Base-by-base conservation (phyloP, 768 basidiomycete genomes). In the Candolleomyces eurysporus region DNA sequence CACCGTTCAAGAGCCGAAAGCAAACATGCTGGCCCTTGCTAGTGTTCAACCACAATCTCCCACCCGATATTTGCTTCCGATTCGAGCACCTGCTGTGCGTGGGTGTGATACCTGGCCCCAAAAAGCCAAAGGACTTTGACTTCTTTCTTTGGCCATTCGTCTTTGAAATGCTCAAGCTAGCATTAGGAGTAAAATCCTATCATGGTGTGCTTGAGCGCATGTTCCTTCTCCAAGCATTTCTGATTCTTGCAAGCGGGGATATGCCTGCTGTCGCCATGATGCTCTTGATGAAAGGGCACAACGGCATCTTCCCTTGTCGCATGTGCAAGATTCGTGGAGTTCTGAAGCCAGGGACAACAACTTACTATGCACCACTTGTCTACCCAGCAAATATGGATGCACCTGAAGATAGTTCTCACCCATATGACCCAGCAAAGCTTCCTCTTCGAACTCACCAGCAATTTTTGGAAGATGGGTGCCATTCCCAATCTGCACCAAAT, bases 21-120 rank as follows among this genome's bases (percentile, higher is more conserved):
- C 60, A 67, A 3, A 78, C 78, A 0, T 71, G 72, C 10, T 83
- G 78, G 69, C 82, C 80, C 0, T 62, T 84, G 6, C 61, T 84
- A 17, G 11, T 78, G 0, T 70, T 76, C 60, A 80, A 79, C 52
- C 70, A 66, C 59, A 75, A 75, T 53, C 66, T 75, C 17, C 66
- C 66, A 1, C 71, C 73, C 2, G 71, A 76, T 5, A 63, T 74
- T 5, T 69, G 74, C 2, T 76, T 73, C 36, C 76, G 73, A 26
- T 55, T 74, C 11, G 57, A 72, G 5, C 57, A 80, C 43, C 66
- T 81, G 5, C 51, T 84, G 3, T 71, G 69, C 31, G 46, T 81
- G 9, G 78, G 79, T 13, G 68, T 81, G 50, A 79, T 84, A 51
- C 82, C 80, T 1, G 79, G 82, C 0, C 82, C 80, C 0, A 72